Evolutionary conservation across 768 basidiomycete species (phyloP).

Genomic region (Dentipellis fragilis): DNA sequence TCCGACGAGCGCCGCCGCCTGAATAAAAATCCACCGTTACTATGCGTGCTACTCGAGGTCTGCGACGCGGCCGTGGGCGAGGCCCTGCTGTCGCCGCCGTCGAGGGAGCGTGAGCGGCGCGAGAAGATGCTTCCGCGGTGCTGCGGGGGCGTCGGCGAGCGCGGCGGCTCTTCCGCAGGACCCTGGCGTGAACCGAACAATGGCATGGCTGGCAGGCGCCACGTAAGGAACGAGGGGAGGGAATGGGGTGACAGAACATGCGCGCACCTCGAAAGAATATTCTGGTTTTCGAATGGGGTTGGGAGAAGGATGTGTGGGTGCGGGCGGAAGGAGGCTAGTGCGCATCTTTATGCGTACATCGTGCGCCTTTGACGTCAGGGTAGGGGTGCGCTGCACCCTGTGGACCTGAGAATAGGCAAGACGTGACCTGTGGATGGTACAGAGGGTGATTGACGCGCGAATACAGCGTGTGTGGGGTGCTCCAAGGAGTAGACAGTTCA

Average conservation of each 20-base stretch:
- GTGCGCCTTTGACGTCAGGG: neutral
- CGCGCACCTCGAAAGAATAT: neutral
- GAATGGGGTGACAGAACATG: neutral
- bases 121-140: conserved; percentile 18
- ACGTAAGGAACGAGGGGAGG: neutral
- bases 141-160: conserved; percentile 10
- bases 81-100: neutral
- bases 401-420: neutral
- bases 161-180: conserved; percentile 11
- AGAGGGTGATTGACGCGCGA: neutral
- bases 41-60: conserved; percentile 4
- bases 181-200: conserved; percentile 14
- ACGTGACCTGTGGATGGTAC: neutral
- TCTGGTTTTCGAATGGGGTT: neutral
- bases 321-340: neutral
- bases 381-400: neutral
- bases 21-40: conserved; percentile 16
- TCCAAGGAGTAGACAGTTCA: neutral
- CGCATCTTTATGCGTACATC: neutral
- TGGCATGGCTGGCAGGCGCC: conserved; percentile 15
- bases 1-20: conserved; percentile 19
- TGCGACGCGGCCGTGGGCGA: conserved; percentile 5
- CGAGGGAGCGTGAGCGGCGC: conserved; percentile 11
- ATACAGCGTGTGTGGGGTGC: neutral
- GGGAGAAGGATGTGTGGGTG: neutral